Base-by-base conservation (phyloP, 202 grass and related monocot species). In the Zoysia matrella region DNA sequence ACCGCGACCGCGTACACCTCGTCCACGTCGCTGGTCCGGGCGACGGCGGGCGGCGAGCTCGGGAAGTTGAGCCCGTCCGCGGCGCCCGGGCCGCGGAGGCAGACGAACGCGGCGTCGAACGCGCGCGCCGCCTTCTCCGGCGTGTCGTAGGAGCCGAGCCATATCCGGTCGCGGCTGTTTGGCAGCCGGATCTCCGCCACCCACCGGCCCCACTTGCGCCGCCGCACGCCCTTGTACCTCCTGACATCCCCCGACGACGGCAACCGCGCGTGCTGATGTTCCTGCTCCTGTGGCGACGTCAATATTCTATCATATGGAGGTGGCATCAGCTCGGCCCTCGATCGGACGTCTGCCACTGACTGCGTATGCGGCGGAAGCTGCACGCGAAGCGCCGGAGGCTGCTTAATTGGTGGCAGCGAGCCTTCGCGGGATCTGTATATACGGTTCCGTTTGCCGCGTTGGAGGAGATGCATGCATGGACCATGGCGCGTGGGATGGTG, bases 121-220 rank as follows among this genome's bases (percentile, higher is more conserved):
- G 93, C 93, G 13, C 93, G 88, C 8, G 93, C 93, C n/a, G 93
- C 93, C 84, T 96, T 93, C 60, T 93, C 93, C 3, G 93, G 90
- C 9, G 88, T 56, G 83, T 96, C 93, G 47, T 96, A 91, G 44
- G 93, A 96, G 36, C 93, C 93, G 2, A 96, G 86, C 93, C 93
- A 96, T 16, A 96, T 91, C 56, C 90, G 84, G 52, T 96, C 90
- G 18, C 93, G 90, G 83, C 93, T 93, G 83, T 96, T 96, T 63
- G 93, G 93, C 14, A 96, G 86, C 64, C 95, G 75, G 74, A 98
- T 98, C 86, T 98, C 95, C 75, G 95, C 87, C 73, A 98, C 95
- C 95, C 95, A 98, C 88, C 93, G 93, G 47, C 95, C 95, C 95
- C 95, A 98, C 90, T 98, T 98, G 11, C 95, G 84, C 95, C 67